Percentiles rank a stretch among this genome's conserved stretches.
These are phyloP conservation scores for Vachellia collinsii DNA, from an alignment of 306 rosid species.

Conservation along the genomic window DNA sequence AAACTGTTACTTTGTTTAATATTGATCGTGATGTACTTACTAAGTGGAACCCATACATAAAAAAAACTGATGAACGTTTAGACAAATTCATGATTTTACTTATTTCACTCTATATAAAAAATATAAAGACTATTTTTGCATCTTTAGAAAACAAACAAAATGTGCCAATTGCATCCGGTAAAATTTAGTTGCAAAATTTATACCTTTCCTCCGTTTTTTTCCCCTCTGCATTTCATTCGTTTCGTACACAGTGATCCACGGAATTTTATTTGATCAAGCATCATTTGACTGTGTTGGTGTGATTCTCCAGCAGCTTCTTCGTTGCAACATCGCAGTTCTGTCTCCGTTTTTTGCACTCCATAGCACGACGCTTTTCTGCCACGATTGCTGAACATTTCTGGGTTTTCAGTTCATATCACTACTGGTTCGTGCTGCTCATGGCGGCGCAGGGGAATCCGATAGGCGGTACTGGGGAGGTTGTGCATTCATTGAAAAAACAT, in stretches of 20 bases:
- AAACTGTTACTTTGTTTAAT: too few species aligned
- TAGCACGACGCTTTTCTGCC: neutral
- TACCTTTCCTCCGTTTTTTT: too few species aligned
- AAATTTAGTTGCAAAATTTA: too few species aligned
- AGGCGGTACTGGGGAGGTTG: conserved; percentile 42
- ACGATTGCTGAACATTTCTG: conserved; percentile 7
- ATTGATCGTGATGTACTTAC: too few species aligned
- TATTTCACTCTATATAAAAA: too few species aligned
- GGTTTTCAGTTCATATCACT: neutral
- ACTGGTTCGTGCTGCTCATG: conserved; percentile 38
- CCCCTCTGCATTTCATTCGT: neutral
- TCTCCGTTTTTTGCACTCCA: neutral
- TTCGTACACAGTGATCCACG: neutral
- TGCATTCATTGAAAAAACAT: too few species aligned
- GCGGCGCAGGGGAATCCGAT: conserved; percentile 68
- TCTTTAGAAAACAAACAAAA: too few species aligned
- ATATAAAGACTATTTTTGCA: too few species aligned
- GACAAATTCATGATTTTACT: too few species aligned
- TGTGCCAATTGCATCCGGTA: too few species aligned
- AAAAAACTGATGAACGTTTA: too few species aligned
- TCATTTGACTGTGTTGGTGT: conserved; percentile 12
- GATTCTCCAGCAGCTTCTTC: neutral
- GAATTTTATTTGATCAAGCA: neutral
- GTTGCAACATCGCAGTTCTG: neutral
- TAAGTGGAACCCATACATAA: too few species aligned